Evolutionary conservation across 2,329 filamentous ascomycete species (phyloP), one percentile per base, ranked within the genome.

Genomic region (Neodidymelliopsis sp.): DNA sequence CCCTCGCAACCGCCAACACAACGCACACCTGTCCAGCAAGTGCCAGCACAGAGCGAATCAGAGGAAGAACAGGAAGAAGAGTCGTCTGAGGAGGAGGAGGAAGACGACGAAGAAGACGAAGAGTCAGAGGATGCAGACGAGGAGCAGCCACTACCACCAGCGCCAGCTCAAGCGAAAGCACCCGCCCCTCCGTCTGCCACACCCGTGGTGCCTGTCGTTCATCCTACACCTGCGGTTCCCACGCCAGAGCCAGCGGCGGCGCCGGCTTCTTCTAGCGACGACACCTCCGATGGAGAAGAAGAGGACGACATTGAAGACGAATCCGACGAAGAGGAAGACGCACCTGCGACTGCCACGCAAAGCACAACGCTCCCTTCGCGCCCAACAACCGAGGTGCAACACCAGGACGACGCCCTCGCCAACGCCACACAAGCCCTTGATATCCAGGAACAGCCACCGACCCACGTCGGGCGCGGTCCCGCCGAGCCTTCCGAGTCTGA

Each of bases 261-360:
- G 6, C 42, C 54, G 16, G 36, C 35, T 16, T 31, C 49, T 13
- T 39, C 54, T 11, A 49, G 27, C 16, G 41, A 50, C 8, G 39
- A 51, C 10, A 35, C 44, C 12, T 34, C 38, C 13, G 49, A 44
- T 37, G 37, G 53, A 6, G 44, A 47, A 9, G 36, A 38, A 18
- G 36, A 34, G 12, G 47, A 56, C 3, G 25, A 47, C 9, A 40
- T 53, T 4, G 28, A 49, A 11, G 50, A 49, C n/a, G 59, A 53
- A 19, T 55, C 49, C 8, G 67, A 71, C 15, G 70, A 70, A 44
- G 70, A 74, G 15, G 15, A 38, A 22, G 34, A 45, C 11, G 31
- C 46, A 69, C 72, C 63, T 68, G 71, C 60, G 64, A 72, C 37
- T 63, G 70, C 31, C 70, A 70, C 42, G 31, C 42, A 34, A 37